A percentile compares a stretch with the other conserved stretches of the same genome.
phyloP scores from a whole-genome alignment of 129 eudicot species.

The Arctium lappa region DNA sequence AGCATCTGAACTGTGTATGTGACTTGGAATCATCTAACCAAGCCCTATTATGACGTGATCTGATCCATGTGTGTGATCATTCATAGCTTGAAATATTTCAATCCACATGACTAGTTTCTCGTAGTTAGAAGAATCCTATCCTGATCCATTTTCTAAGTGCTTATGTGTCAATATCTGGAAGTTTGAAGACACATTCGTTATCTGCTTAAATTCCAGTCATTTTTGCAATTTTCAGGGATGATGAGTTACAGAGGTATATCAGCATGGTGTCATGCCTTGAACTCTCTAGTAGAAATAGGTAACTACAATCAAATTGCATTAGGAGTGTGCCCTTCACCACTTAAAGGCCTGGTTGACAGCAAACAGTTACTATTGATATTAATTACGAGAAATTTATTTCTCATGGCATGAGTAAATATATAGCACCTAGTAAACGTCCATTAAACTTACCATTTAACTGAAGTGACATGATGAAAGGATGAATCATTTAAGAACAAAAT shows the following conservation, averaged over 20 bases:
- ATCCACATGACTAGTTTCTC: background rate
- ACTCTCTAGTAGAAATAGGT: background rate
- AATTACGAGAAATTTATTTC: background rate
- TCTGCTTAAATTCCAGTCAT: background rate
- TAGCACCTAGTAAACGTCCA: background rate
- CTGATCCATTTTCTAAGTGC: background rate
- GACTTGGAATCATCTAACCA: too few relatives aligned
- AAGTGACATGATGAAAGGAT: background rate
- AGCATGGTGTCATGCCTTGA: background rate
- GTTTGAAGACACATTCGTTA: background rate
- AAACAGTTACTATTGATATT: background rate
- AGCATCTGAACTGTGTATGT: too few relatives aligned
- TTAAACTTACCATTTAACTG: background rate
- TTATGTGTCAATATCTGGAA: background rate
- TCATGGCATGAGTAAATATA: background rate
- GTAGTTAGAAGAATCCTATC: background rate
- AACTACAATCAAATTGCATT: background rate
- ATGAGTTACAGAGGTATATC: background rate
- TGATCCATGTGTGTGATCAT: background rate
- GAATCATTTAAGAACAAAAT: background rate
- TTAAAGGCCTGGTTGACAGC: background rate
- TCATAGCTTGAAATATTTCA: background rate
- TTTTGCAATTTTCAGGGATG: background rate
- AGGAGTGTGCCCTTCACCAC: too few relatives aligned
- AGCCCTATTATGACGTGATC: too few relatives aligned